Conservation (phyloP, 2,329 filamentous ascomycete genomes). For the Aspergillus phoenicis region DNA sequence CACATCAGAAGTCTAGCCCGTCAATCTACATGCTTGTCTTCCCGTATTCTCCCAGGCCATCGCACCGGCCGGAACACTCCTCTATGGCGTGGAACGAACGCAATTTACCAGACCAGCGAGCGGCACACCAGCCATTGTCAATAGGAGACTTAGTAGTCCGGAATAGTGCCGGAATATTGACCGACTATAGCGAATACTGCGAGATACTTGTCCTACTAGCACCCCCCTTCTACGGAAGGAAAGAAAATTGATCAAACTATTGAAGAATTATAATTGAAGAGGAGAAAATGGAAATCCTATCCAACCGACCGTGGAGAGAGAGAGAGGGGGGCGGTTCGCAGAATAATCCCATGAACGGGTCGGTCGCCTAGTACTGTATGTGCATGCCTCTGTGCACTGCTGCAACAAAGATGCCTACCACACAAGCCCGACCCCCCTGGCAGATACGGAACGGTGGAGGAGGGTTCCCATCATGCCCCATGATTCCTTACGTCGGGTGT, state of each 20-base stretch:
- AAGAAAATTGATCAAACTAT: neutral
- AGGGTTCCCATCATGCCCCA: slow-evolving; percentile 1
- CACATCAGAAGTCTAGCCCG: neutral
- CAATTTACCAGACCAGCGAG: neutral
- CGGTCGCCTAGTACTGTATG: neutral
- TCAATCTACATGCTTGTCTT: too few species aligned
- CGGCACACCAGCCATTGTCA: neutral
- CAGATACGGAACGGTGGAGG: neutral
- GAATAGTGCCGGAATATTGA: slow-evolving; percentile 2
- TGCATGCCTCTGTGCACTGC: neutral
- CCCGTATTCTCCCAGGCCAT: neutral
- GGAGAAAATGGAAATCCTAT: neutral
- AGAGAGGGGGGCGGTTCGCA: too few species aligned
- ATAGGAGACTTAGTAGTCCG: neutral
- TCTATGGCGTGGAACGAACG: neutral
- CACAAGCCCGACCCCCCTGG: neutral
- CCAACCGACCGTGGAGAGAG: neutral
- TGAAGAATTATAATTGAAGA: neutral
- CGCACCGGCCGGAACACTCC: neutral
- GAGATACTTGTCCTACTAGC: neutral
- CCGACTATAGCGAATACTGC: neutral
- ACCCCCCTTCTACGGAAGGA: neutral
- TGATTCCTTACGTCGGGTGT: slow-evolving; percentile 1
- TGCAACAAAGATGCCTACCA: neutral
- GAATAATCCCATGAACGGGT: too few species aligned